A percentile compares a stretch with the other conserved stretches of the same genome.
Evolutionary conservation across 1,139 yeast species (phyloP).

Genomic region (Zygosaccharomyces pseudobailii): DNA sequence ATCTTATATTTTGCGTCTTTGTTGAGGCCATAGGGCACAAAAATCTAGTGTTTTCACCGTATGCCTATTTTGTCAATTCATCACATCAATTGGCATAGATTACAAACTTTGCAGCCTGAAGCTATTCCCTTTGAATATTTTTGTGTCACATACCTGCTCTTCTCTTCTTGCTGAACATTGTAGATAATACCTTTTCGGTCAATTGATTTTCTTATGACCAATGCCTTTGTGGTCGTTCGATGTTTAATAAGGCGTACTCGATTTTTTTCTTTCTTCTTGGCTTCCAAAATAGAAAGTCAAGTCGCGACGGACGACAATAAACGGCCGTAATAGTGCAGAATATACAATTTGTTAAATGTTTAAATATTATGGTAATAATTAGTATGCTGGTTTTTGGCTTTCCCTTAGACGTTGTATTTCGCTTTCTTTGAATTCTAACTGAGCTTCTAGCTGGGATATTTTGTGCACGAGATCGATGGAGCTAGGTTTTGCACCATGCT

Average conservation of each 20-base stretch:
- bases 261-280: not conserved
- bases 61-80: not conserved
- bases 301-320: not conserved
- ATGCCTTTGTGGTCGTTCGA: not conserved
- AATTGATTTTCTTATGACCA: not conserved
- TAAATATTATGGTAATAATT: not conserved
- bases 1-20: not conserved
- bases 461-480: constrained; percentile 54
- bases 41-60: not conserved
- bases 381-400: constrained; percentile 1
- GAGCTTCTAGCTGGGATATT: constrained; percentile 48
- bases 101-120: not conserved
- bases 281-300: not conserved
- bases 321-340: not conserved
- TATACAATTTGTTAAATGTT: not conserved
- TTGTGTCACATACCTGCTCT: constrained; percentile 23
- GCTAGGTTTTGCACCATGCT: constrained; percentile 50
- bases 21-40: constrained; percentile 4
- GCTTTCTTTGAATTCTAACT: constrained; percentile 41
- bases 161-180: constrained; percentile 31
- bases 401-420: constrained; percentile 9
- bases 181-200: not conserved
- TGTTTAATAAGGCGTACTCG: not conserved
- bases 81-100: too few relatives aligned
- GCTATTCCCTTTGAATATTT: not conserved